A percentile compares a stretch with the other conserved stretches of the same genome.
phyloP scores from a whole-genome alignment of 2,329 filamentous ascomycete species.

The Botrytis squamosa region DNA sequence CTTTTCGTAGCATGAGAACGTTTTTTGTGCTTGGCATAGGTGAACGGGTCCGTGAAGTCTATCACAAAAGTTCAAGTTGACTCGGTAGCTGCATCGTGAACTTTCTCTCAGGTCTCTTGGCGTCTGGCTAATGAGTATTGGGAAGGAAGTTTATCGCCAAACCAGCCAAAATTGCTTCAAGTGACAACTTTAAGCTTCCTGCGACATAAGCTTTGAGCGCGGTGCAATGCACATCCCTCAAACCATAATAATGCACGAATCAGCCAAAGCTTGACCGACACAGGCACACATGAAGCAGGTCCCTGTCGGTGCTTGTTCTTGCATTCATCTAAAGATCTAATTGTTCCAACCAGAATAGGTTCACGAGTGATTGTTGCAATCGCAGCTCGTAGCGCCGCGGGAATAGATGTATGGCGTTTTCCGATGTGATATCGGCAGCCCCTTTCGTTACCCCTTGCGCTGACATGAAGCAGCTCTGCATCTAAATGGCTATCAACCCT shows the following conservation, averaged over 20 bases:
- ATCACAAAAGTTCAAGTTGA: neutral
- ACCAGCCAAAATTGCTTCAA: neutral
- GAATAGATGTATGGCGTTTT: neutral
- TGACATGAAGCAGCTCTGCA: neutral
- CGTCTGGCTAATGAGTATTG: neutral
- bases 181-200: neutral
- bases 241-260: neutral
- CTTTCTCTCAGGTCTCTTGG: neutral
- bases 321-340: neutral
- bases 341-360: neutral
- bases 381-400: neutral
- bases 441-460: neutral
- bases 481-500: neutral
- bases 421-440: neutral
- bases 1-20: neutral
- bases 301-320: neutral
- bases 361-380: neutral
- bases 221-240: neutral
- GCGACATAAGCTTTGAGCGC: neutral
- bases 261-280: neutral
- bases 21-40: neutral
- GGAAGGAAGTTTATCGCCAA: neutral
- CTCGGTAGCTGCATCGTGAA: neutral
- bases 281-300: neutral
- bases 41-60: neutral